Evolutionary conservation across 139 green algal genomes (phyloP).

Genomic region (Chlorella sp.): DNA sequence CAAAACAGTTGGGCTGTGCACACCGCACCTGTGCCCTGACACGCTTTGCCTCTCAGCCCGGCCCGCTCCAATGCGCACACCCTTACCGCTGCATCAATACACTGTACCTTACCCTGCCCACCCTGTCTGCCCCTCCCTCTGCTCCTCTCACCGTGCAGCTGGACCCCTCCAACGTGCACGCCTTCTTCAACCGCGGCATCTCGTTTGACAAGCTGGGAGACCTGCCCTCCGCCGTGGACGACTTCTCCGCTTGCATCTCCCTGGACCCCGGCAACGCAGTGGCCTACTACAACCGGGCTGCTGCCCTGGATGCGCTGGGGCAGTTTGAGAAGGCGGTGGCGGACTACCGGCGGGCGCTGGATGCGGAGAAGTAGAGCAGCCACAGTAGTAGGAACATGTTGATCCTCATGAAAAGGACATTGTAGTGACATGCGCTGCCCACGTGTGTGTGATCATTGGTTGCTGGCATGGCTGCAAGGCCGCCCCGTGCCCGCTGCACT

Average conservation of each 20-base stretch:
- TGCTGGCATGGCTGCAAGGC: too few relatives aligned
- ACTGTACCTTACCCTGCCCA: too few relatives aligned
- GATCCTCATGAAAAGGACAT: too few relatives aligned
- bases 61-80: too few relatives aligned
- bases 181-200: constrained; percentile 61
- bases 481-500: too few relatives aligned
- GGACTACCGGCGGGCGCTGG: constrained; percentile 62
- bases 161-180: constrained; percentile 15
- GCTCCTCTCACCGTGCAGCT: not conserved
- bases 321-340: constrained; percentile 55
- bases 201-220: constrained; percentile 66
- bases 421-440: not conserved
- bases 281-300: constrained; percentile 67
- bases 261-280: constrained; percentile 67
- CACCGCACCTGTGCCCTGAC: not conserved
- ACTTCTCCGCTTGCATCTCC: constrained; percentile 65
- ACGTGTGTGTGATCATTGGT: not conserved
- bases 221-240: constrained; percentile 56
- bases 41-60: too few relatives aligned
- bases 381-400: not conserved
- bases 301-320: constrained; percentile 60
- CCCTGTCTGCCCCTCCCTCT: not conserved
- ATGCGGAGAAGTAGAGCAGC: constrained; percentile 32
- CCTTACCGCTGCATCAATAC: too few relatives aligned
- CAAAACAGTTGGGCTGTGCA: not conserved